Percentiles rank a stretch among this genome's conserved stretches.
phyloP scores from a whole-genome alignment of 257 asterid genomes.

The Marsdenia floribunda region DNA sequence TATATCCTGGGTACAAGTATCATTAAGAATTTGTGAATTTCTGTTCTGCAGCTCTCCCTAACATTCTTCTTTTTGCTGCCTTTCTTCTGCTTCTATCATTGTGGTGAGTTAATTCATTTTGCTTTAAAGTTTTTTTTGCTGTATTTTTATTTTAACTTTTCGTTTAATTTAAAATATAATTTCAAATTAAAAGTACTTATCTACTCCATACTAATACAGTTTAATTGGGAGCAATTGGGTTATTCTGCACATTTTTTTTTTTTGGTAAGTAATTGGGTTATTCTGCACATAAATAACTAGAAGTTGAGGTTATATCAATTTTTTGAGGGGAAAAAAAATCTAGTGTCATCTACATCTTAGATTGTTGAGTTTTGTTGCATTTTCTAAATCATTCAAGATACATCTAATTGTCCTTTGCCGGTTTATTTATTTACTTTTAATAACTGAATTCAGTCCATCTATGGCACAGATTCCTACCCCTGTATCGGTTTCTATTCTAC shows the following conservation, averaged over 20 bases:
- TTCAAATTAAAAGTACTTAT: background rate
- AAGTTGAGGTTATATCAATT: background rate
- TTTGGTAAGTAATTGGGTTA: background rate
- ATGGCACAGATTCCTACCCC: background rate
- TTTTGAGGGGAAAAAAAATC: background rate
- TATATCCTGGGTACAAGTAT: constrained; percentile 14
- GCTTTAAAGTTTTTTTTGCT: constrained; percentile 4
- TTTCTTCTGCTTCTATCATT: constrained; percentile 85
- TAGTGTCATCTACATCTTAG: background rate
- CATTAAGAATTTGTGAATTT: constrained; percentile 12
- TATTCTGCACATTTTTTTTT: background rate
- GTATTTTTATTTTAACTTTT: background rate
- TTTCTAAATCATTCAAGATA: constrained; percentile 1
- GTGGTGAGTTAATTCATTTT: constrained; percentile 51
- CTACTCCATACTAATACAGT: background rate
- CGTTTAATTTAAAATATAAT: background rate
- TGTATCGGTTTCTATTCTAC: background rate
- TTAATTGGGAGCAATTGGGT: background rate
- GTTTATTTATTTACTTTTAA: background rate
- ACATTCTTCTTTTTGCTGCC: constrained; percentile 71
- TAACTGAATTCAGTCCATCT: background rate
- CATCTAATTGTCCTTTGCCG: background rate
- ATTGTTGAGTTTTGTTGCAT: background rate
- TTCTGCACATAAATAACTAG: background rate
- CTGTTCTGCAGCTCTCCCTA: constrained; percentile 74